These are phyloP conservation scores for Angophora floribunda DNA, from an alignment of 345 rosid genomes.

Conservation along the genomic window DNA sequence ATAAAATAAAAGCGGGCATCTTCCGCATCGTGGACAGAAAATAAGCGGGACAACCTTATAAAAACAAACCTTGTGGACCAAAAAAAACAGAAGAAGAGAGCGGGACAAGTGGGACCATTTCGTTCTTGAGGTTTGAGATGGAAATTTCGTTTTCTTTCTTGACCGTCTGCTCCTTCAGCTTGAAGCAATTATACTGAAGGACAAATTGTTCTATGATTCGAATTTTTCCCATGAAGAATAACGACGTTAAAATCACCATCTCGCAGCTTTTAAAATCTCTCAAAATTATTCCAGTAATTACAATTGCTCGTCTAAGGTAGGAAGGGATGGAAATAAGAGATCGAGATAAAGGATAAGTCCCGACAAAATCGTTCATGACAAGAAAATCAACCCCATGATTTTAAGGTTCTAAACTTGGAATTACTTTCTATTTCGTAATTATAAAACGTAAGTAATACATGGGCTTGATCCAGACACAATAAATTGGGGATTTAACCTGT, in stretches of 20 bases:
- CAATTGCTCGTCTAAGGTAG: neutral
- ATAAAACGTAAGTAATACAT: neutral
- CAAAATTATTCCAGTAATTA: neutral
- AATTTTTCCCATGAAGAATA: neutral
- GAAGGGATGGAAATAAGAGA: neutral
- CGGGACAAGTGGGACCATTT: too few species aligned
- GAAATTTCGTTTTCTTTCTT: neutral
- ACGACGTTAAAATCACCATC: neutral
- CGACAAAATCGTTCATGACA: neutral
- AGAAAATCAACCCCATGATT: neutral
- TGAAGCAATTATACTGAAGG: neutral
- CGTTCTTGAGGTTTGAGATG: too few species aligned
- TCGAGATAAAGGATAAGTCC: neutral
- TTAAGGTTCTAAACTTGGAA: neutral
- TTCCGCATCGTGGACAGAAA: too few species aligned
- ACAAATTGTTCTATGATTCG: neutral
- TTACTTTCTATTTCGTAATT: neutral
- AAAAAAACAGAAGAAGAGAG: too few species aligned
- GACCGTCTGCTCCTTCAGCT: neutral
- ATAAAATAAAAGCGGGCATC: too few species aligned
- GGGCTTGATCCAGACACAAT: neutral
- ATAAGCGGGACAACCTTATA: too few species aligned
- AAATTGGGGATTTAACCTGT: neutral
- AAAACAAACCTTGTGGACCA: too few species aligned
- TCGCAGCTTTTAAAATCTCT: neutral